Evolutionary conservation across 2,329 filamentous ascomycete genomes (phyloP).

Genomic region (Escovopsis sp.): DNA sequence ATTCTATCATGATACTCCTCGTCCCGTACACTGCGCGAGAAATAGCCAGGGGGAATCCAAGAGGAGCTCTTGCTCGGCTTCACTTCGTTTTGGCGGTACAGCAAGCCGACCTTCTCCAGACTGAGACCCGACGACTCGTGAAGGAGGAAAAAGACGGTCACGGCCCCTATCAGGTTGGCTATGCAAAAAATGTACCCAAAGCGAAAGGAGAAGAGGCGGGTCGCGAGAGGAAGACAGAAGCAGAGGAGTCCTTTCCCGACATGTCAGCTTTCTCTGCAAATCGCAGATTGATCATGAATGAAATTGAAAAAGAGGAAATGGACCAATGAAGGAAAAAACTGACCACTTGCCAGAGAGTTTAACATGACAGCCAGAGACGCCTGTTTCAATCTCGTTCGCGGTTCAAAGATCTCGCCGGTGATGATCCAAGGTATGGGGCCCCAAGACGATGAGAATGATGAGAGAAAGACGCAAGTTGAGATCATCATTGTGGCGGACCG

Average conservation of each 20-base stretch:
- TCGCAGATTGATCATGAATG: too few relatives aligned
- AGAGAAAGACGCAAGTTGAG: slow-evolving; percentile 60
- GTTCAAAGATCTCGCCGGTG: slow-evolving; percentile 50
- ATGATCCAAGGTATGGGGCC: slow-evolving; percentile 57
- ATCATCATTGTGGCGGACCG: slow-evolving; percentile 52
- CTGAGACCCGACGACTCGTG: slow-evolving; percentile 50
- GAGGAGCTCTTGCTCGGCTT: slow-evolving; percentile 44
- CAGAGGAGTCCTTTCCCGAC: too few relatives aligned
- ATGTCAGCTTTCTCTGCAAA: too few relatives aligned
- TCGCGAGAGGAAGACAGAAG: neutral
- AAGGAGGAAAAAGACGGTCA: slow-evolving; percentile 55
- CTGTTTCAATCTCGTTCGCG: slow-evolving; percentile 39
- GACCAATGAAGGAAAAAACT: too few relatives aligned
- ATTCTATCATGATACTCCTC: slow-evolving; percentile 12
- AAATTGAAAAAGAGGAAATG: too few relatives aligned
- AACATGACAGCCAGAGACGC: slow-evolving; percentile 38
- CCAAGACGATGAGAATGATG: slow-evolving; percentile 56
- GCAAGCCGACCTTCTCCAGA: slow-evolving; percentile 58
- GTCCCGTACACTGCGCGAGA: slow-evolving; percentile 24
- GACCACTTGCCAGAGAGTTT: slow-evolving; percentile 47
- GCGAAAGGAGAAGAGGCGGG: slow-evolving; percentile 32
- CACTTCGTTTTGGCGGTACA: slow-evolving; percentile 47
- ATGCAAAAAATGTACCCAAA: slow-evolving; percentile 54
- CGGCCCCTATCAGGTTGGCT: slow-evolving; percentile 42
- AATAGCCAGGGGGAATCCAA: slow-evolving; percentile 35